Evolutionary conservation across 2,329 filamentous ascomycete species (phyloP).

Genomic region (Pseudogymnoascus destructans): DNA sequence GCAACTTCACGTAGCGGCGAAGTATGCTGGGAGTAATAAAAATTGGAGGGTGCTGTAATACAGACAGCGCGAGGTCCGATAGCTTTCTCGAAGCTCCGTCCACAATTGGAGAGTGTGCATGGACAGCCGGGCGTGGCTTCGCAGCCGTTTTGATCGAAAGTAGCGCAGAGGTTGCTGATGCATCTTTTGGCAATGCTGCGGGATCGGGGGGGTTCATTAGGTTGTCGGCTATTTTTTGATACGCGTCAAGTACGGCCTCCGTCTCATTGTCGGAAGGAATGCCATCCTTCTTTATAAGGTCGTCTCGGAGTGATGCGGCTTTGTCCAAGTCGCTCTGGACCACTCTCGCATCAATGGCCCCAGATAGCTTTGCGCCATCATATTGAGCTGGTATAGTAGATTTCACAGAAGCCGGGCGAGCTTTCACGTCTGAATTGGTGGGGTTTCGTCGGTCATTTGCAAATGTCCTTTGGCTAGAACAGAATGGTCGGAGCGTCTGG

Average conservation of each 20-base stretch:
- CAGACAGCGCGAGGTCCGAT: constrained; percentile 49
- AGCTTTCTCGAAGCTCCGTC: constrained; percentile 33
- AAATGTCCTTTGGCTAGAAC: constrained; percentile 14
- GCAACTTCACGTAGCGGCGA: constrained; percentile 60
- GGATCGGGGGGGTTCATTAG: constrained; percentile 18
- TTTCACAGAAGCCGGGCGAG: background rate
- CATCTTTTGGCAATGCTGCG: constrained; percentile 13
- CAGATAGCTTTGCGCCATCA: background rate
- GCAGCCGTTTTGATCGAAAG: constrained; percentile 31
- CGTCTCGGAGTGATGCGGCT: constrained; percentile 16
- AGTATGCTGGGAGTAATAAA: constrained; percentile 67
- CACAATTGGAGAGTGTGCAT: constrained; percentile 14
- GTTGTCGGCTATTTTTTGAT: constrained; percentile 18
- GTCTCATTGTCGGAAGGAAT: constrained; percentile 20
- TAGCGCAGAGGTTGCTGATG: constrained; percentile 39
- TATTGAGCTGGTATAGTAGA: background rate
- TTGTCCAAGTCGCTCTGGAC: constrained; percentile 17
- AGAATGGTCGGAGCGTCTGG: constrained; percentile 16
- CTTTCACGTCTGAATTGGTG: constrained; percentile 1
- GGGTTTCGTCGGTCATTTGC: constrained; percentile 9
- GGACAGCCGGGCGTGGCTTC: constrained; percentile 11
- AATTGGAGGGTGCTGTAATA: constrained; percentile 62
- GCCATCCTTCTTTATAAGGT: constrained; percentile 16
- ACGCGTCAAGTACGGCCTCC: constrained; percentile 15
- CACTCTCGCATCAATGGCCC: constrained; percentile 13